A percentile compares a stretch with the other conserved stretches of the same genome.
These are phyloP conservation scores for Monotropa hypopitys DNA, from an alignment of 179 eudicot species.

Conservation along the genomic window DNA sequence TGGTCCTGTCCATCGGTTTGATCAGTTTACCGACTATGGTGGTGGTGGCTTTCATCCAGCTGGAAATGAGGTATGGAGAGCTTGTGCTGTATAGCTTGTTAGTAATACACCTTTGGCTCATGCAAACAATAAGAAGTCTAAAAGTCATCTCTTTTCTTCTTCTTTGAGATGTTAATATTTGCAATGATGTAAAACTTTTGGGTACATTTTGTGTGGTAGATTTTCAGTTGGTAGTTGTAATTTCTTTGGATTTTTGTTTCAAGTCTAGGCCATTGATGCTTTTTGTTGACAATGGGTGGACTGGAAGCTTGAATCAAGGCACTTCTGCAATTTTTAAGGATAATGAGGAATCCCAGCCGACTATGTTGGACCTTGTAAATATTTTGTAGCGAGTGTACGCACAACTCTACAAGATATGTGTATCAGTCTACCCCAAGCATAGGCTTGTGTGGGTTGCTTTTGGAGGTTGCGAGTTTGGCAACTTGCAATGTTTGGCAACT, in stretches of 20 bases:
- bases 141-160: neutral
- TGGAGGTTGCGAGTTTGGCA: neutral
- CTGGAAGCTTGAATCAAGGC: neutral
- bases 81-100: neutral
- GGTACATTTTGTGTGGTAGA: neutral
- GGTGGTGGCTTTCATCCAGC: conserved; percentile 99
- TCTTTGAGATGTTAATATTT: neutral
- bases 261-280: neutral
- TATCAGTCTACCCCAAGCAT: neutral
- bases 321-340: neutral
- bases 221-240: neutral
- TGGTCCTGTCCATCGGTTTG: conserved; percentile 65
- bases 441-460: neutral
- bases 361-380: neutral
- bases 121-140: neutral
- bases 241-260: neutral
- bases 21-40: conserved; percentile 90
- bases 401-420: neutral
- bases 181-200: neutral
- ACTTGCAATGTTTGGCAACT: neutral
- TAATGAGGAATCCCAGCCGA: neutral
- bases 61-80: conserved; percentile 77
- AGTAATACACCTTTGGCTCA: neutral
- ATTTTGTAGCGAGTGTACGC: neutral
- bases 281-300: neutral